Conservation (phyloP, 2,329 filamentous ascomycete species). For the Periglandula ipomoeae region DNA sequence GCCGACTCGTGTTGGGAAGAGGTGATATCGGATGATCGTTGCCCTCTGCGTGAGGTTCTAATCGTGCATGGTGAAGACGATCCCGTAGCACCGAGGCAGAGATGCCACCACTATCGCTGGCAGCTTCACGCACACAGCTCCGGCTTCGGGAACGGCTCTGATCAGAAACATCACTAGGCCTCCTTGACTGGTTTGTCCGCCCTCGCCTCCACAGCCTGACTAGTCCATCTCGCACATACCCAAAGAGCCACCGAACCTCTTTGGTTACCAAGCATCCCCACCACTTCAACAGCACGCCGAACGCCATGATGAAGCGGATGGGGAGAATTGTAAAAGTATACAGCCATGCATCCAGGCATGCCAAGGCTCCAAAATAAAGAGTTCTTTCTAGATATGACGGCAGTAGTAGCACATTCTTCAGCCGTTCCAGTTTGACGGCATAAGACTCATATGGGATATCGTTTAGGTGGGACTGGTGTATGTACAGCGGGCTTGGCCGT, state of each 20-base stretch:
- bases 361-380: constrained; percentile 78
- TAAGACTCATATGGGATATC: constrained; percentile 82
- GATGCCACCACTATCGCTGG: constrained; percentile 9
- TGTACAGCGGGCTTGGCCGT: constrained; percentile 56
- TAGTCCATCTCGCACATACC: constrained; percentile 71
- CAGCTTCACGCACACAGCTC: constrained; percentile 24
- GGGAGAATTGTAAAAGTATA: constrained; percentile 95
- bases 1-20: constrained; percentile 12
- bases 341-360: constrained; percentile 91
- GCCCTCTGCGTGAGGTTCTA: constrained; percentile 1
- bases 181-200: constrained; percentile 30
- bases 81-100: constrained; percentile 8
- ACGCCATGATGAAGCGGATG: constrained; percentile 73
- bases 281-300: constrained; percentile 68
- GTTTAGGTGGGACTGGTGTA: constrained; percentile 46
- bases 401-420: constrained; percentile 79
- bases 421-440: constrained; percentile 80
- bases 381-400: constrained; percentile 76
- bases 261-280: constrained; percentile 64
- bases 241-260: constrained; percentile 62
- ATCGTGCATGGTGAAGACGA: constrained; percentile 1
- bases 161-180: constrained; percentile 24
- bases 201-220: constrained; percentile 66
- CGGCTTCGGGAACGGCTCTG: constrained; percentile 29
- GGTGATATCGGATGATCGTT: constrained; percentile 8